phyloP scores from a whole-genome alignment of 495 filamentous ascomycete species.

The Talaromyces adpressus region DNA sequence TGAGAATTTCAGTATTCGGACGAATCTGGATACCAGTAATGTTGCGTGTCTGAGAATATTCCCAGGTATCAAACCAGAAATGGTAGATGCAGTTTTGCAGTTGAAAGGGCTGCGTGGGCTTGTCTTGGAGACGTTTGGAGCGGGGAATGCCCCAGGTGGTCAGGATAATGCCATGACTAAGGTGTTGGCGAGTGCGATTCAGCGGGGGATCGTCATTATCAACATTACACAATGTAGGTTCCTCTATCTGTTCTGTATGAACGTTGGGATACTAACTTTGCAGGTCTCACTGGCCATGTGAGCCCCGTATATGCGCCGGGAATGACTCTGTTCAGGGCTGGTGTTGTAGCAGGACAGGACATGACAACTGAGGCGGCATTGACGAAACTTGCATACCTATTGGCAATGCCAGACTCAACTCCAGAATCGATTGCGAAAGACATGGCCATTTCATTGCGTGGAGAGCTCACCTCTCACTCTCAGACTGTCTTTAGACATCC shows the following conservation, averaged over 20 bases:
- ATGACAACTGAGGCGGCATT: conserved; percentile 91
- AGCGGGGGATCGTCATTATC: conserved; percentile 79
- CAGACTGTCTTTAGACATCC: conserved; percentile 65
- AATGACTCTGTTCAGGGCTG: conserved; percentile 78
- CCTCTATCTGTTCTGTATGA: not conserved
- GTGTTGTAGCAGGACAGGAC: conserved; percentile 88
- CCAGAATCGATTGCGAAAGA: conserved; percentile 55
- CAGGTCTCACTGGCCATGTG: conserved; percentile 72
- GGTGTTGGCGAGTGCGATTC: conserved; percentile 69
- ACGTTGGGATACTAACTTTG: conserved; percentile 8
- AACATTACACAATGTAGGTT: conserved; percentile 84
- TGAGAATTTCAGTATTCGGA: conserved; percentile 68
- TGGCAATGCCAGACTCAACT: conserved; percentile 59
- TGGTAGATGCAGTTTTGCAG: conserved; percentile 82
- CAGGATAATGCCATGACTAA: conserved; percentile 77
- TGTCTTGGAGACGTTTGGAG: conserved; percentile 91
- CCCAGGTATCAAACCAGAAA: conserved; percentile 89
- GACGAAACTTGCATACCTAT: conserved; percentile 85
- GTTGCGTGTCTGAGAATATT: conserved; percentile 93
- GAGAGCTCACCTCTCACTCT: conserved; percentile 76
- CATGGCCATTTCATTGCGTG: conserved; percentile 73
- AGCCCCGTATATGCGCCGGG: conserved; percentile 87
- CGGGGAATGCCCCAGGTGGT: conserved; percentile 85
- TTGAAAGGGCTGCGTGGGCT: conserved; percentile 75
- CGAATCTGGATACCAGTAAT: conserved; percentile 74